A percentile compares a stretch with the other conserved stretches of the same genome.
Evolutionary conservation across 805 yeast species (phyloP).

Genomic region (Candida adriatica): DNA sequence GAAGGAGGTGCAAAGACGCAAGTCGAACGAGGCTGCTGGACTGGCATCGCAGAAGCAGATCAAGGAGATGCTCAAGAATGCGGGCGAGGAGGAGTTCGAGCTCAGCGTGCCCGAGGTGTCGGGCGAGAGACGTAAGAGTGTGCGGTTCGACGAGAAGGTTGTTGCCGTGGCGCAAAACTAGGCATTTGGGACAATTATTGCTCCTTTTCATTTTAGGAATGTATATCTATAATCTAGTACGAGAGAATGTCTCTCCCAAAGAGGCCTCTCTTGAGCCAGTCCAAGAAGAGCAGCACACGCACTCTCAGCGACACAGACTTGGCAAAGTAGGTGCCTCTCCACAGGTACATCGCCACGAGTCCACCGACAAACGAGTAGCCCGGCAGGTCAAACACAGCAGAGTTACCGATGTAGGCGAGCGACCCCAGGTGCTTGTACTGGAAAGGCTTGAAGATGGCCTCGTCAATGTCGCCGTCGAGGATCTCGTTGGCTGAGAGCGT

Average conservation of each 20-base stretch:
- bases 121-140: constrained; percentile 53
- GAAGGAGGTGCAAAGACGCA: constrained; percentile 36
- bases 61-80: constrained; percentile 38
- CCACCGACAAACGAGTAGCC: constrained; percentile 61
- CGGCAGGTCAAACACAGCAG: constrained; percentile 63
- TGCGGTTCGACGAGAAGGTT: constrained; percentile 58
- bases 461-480: constrained; percentile 50
- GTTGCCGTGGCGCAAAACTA: constrained; percentile 43
- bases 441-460: constrained; percentile 49
- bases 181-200: too few species aligned
- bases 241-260: constrained; percentile 42
- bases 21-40: constrained; percentile 30
- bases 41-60: constrained; percentile 22
- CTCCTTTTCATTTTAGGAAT: too few species aligned
- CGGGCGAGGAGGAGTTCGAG: constrained; percentile 40
- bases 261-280: constrained; percentile 59
- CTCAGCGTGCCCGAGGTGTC: constrained; percentile 34
- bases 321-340: constrained; percentile 67
- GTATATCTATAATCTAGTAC: too few species aligned
- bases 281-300: constrained; percentile 56
- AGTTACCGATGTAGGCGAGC: constrained; percentile 61
- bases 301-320: constrained; percentile 61
- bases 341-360: constrained; percentile 59
- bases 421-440: constrained; percentile 59
- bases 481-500: constrained; percentile 38